These are phyloP conservation scores for Cephaloascus fragrans DNA, from an alignment of 805 yeast genomes.

Conservation along the genomic window DNA sequence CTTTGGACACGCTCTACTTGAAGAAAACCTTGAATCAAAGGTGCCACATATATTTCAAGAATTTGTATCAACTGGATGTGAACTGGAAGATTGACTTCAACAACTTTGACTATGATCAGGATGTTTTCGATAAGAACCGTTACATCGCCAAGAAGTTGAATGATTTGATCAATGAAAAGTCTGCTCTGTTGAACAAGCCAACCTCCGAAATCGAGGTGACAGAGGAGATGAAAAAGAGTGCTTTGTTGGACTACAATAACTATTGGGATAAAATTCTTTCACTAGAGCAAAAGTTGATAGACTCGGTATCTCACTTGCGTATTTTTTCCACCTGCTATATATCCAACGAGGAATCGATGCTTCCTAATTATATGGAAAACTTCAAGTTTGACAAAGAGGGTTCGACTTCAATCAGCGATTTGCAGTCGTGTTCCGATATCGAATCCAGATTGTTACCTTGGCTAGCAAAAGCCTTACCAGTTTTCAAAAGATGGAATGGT, in stretches of 20 bases:
- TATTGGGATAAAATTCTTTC: background rate
- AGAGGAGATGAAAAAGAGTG: background rate
- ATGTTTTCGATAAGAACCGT: background rate
- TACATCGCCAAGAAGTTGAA: background rate
- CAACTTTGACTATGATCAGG: background rate
- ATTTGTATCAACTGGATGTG: background rate
- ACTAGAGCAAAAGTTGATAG: background rate
- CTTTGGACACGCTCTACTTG: background rate
- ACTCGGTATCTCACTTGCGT: background rate
- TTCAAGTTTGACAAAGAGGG: background rate
- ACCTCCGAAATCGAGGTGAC: background rate
- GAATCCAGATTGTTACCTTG: conserved; percentile 31
- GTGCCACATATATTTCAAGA: background rate
- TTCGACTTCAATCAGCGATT: background rate
- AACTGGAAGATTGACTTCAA: background rate
- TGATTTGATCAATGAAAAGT: background rate
- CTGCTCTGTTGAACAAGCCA: background rate
- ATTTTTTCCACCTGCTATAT: background rate
- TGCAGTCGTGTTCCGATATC: conserved; percentile 16
- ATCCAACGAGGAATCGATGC: background rate
- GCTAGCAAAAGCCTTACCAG: conserved; percentile 27
- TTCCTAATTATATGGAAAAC: too few species aligned
- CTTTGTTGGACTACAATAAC: background rate
- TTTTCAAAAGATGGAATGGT: conserved; percentile 30
- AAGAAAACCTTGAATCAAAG: background rate